These are phyloP conservation scores for Citrus reticulata DNA, from an alignment of 345 rosid genomes.

Conservation along the genomic window DNA sequence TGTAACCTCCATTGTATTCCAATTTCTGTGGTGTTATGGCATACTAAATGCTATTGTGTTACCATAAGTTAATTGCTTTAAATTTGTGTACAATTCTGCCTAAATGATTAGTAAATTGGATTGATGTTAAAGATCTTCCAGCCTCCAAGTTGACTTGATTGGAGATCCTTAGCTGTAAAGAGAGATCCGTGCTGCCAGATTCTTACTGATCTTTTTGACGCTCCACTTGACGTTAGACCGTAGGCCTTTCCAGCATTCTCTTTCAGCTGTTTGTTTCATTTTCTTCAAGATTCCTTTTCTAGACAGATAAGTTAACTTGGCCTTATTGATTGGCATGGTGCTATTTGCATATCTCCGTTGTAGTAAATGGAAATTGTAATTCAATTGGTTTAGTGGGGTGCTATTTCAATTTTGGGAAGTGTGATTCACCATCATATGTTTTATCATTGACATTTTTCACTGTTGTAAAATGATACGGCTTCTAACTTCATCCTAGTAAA, in stretches of 20 bases:
- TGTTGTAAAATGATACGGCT: not conserved
- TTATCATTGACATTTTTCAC: not conserved
- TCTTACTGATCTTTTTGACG: not conserved
- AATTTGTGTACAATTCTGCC: too few species aligned
- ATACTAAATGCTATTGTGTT: not conserved
- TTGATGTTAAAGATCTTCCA: not conserved
- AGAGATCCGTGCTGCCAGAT: not conserved
- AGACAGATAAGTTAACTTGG: not conserved
- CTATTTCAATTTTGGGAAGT: not conserved
- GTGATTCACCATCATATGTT: not conserved
- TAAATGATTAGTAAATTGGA: not conserved
- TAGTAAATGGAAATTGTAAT: not conserved
- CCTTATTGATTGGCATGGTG: not conserved
- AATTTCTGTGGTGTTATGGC: not conserved
- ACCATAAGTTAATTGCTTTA: not conserved
- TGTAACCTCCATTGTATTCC: not conserved
- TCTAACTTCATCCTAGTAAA: not conserved
- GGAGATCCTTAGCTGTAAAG: not conserved
- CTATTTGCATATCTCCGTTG: not conserved
- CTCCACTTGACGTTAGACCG: not conserved
- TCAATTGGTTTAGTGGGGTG: not conserved
- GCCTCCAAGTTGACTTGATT: constrained; percentile 1
- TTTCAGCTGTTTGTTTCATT: not conserved
- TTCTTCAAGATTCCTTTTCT: not conserved
- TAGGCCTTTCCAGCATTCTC: not conserved